Evolutionary conservation across 345 rosid genomes (phyloP), one percentile per base, ranked within the genome.

Genomic region (Aquilaria yunnanensis): DNA sequence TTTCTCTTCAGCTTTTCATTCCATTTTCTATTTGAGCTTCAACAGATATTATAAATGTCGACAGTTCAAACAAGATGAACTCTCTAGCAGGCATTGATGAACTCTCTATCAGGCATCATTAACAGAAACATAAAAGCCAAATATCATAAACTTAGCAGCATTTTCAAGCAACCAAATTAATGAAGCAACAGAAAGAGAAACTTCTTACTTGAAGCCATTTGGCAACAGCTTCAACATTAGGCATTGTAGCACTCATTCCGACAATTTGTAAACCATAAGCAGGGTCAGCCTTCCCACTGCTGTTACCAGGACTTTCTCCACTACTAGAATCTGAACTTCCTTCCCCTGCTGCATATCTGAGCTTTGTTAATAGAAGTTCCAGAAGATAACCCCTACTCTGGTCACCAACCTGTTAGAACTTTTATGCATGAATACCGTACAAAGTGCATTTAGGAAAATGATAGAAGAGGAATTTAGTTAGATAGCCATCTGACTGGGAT

Each of bases 191-290:
- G 54, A 32, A 51, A 60, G 60, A 49, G 34, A 61, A 54, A 51
- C 61, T 57, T 61, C 91, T 84, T 77, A 90, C 97, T 83, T 90
- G 98, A 72, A 90, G 97, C 97, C 97, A 93, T 70, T 93, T 85
- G 50, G 98, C 97, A 81, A 90, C 96, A 60, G 96, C 97, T 66
- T 88, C 92, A 48, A 93, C 92, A 73, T 93, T 93, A 64, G 98
- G 98, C 97, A 93, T 93, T 59, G 98, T 93, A 65, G 97, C 98
- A 67, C 98, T 93, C 98, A 93, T 93, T 65, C 98, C 98, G 70
- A 93, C 92, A 73, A 93, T 93, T 82, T 93, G 98, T 76, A 90
- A 68, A 62, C 97, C 97, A 61, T 78, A 83, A 81, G 78, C 76
- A 78, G 89, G 77, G 74, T 88, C 98, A 70, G 76, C 77, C 81